Base-by-base conservation (phyloP, 306 rosid genomes). In the Arachis stenosperma region DNA sequence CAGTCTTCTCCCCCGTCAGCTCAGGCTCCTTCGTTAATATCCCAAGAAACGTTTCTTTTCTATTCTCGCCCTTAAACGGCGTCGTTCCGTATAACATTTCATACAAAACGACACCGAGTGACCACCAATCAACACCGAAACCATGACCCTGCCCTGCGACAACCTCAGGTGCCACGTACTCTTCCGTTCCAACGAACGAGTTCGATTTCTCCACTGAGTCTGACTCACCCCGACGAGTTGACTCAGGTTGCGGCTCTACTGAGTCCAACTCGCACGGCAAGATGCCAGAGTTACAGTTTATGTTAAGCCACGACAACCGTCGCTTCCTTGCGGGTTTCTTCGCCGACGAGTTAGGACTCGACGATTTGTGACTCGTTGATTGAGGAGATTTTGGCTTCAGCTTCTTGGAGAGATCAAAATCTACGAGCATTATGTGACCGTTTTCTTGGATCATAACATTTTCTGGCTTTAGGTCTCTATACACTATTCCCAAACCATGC, bases 131-230 rank as follows among this genome's bases (percentile, higher is more conserved):
- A 0, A 87, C 98, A 8, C 85, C 75, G 46, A 86, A 94, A 43
- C 82, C 82, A 70, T 94, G 98, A 13, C 97, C 98, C 36, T 84
- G 58, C 2, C 91, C 98, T 3, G 83, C 52, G 0, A 94, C 79
- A 4, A 94, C 80, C 75, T 94, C 98, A 0, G 98, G 98, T n/a
- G 97, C 90, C 59, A 94, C 96, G 81, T 94, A 94, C 52, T 94
- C 98, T 75, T 94, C 98, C 17, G 97, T 94, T 11, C 98, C 98
- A 0, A 94, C 98, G 75, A 94, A 94, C 63, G 98, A 94, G 77
- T 89, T 94, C 0, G 93, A 94, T 63, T 88, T 91, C 63, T 83
- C 94, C 2, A 87, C 81, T 8, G 84, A 74, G 30, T 77, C 89
- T 33, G 52, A 70, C n/a, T 22, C 8, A 52, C 6, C 2, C 6